Base-by-base conservation (phyloP, 1,139 yeast species). In the Pichia sp. region DNA sequence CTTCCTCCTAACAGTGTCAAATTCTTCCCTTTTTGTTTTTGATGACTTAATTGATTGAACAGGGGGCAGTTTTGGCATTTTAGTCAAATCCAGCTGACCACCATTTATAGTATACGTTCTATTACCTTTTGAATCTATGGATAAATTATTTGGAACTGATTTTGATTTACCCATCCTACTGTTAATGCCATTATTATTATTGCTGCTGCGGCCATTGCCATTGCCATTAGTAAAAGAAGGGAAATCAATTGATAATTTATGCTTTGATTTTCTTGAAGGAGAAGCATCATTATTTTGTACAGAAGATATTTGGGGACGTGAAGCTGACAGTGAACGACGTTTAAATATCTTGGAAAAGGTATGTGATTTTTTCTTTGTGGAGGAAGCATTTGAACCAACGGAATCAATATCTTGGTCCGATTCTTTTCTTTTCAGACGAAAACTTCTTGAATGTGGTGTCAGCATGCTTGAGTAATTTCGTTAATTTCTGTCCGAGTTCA, bases 1-100 rank as follows among this genome's bases (percentile, higher is more conserved):
- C 18, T 53, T 53, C 37, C 45, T 43, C 37, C 52, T 48, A 4
- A 50, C 54, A n/a, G 47, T 40, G 4, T 36, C 39, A 6, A 50
- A 39, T 29, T 53, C 54, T 34, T 49, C 44, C 28, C n/a, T 34
- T 40, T 47, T 49, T 1, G 53, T 38, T 3, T 30, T 43, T 4
- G 36, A 8, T 1, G 44, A 25, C 7, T 43, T 41, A 2, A 44
- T 32, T n/a, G 50, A 34, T 6, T 46, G 34, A 31, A 54, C 29
- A 2, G 43, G 33, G 2, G 57, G 56, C 8, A 53, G 37, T 31
- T 39, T 25, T 3, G 54, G 52, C 9, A 43, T 29, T 38, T 47
- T 43, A 0, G 53, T 40, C 28, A 48, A 25, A 26, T 53, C 55
- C 11, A 52, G 5, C 7, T 33, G 29, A 5, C 39, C 43, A 28